Conservation (phyloP, 2,329 filamentous ascomycete genomes). For the Bipolaris sorokiniana region DNA sequence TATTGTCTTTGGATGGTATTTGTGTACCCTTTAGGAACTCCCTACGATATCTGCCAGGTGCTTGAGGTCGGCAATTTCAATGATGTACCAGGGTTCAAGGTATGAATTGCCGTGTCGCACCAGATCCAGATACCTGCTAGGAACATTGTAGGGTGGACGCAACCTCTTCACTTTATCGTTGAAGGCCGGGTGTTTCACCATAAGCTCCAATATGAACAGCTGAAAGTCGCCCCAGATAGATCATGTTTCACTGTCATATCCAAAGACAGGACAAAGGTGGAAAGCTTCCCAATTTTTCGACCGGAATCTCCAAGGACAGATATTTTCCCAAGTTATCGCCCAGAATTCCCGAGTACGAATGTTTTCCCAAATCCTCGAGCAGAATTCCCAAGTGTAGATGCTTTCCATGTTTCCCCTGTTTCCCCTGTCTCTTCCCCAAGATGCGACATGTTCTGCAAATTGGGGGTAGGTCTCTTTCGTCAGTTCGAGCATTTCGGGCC, state of each 20-base stretch:
- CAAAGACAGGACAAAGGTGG: background rate
- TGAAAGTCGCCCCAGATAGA: background rate
- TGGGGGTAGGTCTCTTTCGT: background rate
- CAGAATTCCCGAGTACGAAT: no score
- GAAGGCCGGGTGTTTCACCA: background rate
- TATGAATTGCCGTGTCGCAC: background rate
- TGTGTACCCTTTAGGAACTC: background rate
- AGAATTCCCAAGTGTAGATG: background rate
- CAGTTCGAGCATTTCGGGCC: background rate
- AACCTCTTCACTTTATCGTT: background rate
- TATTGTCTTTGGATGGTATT: background rate
- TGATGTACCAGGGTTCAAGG: background rate
- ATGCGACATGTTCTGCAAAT: background rate
- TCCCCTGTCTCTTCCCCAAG: no score
- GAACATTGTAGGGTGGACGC: background rate
- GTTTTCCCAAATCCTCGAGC: background rate
- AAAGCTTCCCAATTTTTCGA: background rate
- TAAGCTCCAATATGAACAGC: background rate
- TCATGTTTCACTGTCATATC: background rate
- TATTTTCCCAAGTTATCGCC: no score
- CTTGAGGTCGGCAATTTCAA: background rate
- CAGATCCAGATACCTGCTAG: background rate
- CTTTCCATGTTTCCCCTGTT: no score
- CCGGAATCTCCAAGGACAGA: background rate
- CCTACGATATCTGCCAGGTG: background rate